Evolutionary conservation across 148 eudicot genomes (phyloP).

Genomic region (Cornus suecica): DNA sequence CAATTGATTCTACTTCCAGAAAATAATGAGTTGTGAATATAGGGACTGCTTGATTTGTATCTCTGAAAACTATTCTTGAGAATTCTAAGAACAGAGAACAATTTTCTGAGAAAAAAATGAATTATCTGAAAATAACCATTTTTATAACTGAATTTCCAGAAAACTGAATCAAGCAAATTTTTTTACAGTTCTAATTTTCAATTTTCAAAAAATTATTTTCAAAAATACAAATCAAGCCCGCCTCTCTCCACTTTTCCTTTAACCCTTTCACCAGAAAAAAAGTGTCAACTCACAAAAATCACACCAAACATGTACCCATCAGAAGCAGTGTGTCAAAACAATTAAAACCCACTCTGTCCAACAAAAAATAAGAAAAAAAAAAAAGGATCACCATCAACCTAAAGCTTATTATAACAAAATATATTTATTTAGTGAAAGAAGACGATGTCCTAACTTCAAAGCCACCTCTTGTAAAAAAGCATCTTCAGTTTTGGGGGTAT

Average conservation of each 20-base stretch:
- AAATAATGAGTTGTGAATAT: not conserved
- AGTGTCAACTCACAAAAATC: not conserved
- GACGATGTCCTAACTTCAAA: slow-evolving; percentile 6
- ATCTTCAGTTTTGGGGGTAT: not conserved
- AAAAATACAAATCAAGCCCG: too few relatives aligned
- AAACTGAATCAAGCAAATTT: too few relatives aligned
- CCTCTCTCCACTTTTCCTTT: not conserved
- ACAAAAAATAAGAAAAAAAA: not conserved
- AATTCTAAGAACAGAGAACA: too few relatives aligned
- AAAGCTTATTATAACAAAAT: not conserved
- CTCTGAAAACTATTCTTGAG: too few relatives aligned
- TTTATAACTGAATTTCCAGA: too few relatives aligned
- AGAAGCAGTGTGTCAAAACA: slow-evolving; percentile 7
- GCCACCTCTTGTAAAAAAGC: not conserved
- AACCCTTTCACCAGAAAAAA: not conserved
- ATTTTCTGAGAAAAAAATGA: too few relatives aligned
- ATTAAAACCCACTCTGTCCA: not conserved
- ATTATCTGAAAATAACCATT: too few relatives aligned
- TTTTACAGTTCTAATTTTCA: too few relatives aligned
- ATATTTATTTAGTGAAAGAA: not conserved
- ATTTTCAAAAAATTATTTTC: too few relatives aligned
- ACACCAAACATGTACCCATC: slow-evolving; percentile 15
- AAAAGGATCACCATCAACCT: not conserved
- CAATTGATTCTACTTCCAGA: not conserved
- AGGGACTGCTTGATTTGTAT: too few relatives aligned